A percentile compares a stretch with the other conserved stretches of the same genome.
These are phyloP conservation scores for Parsonsia alboflavescens DNA, from an alignment of 257 asterid genomes.

Conservation along the genomic window DNA sequence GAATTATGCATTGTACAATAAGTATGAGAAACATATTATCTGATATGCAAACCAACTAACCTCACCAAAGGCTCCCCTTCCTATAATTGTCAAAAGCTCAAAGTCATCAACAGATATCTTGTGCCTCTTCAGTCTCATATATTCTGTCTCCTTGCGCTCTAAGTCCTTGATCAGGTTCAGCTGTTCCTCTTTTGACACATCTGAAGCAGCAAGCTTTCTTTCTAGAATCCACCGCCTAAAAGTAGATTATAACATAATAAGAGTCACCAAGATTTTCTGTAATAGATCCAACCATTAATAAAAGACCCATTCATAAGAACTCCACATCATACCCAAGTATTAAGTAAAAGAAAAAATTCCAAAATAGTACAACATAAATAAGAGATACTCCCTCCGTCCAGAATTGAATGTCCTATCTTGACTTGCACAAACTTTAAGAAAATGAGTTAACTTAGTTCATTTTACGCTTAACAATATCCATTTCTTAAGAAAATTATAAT, in stretches of 20 bases:
- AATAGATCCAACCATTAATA: background rate
- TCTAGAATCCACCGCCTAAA: slow-evolving; percentile 90
- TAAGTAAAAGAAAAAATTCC: background rate
- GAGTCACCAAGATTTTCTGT: slow-evolving; percentile 9
- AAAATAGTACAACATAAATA: background rate
- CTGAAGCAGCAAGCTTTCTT: slow-evolving; percentile 92
- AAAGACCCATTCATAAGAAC: background rate
- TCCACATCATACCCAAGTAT: background rate
- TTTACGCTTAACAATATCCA: too few species aligned
- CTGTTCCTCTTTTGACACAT: slow-evolving; percentile 94
- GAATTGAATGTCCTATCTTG: too few species aligned
- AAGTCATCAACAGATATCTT: slow-evolving; percentile 96
- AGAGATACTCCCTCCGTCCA: too few species aligned
- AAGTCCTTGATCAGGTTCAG: slow-evolving; percentile 74
- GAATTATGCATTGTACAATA: too few species aligned
- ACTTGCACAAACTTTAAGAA: too few species aligned
- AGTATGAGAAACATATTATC: background rate
- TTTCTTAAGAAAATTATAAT: too few species aligned
- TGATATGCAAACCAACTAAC: slow-evolving; percentile 33
- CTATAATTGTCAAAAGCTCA: slow-evolving; percentile 91
- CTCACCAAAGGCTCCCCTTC: slow-evolving; percentile 99
- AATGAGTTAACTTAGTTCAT: too few species aligned
- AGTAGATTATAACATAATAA: slow-evolving; percentile 16
- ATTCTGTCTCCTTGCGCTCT: slow-evolving; percentile 93
- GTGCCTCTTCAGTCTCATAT: slow-evolving; percentile 87